Evolutionary conservation across 352 stramenopile genomes (phyloP).

Genomic region (Phytophthora cryptogea): DNA sequence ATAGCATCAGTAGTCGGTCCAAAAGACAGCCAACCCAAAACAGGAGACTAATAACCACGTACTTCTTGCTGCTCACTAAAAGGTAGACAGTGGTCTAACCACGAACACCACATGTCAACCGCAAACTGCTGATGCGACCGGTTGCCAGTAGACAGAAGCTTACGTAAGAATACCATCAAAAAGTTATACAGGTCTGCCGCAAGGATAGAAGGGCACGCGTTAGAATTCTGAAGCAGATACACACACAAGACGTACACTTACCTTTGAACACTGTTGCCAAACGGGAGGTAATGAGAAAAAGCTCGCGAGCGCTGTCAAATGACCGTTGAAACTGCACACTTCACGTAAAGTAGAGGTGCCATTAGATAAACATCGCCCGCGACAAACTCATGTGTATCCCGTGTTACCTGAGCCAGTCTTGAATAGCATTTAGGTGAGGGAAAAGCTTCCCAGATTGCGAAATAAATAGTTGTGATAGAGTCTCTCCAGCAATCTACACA

Average conservation of each 20-base stretch:
- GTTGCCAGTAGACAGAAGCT: constrained; percentile 65
- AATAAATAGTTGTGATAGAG: constrained; percentile 52
- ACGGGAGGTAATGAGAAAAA: constrained; percentile 54
- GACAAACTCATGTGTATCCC: neutral
- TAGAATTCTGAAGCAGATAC: constrained; percentile 2
- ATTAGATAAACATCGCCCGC: neutral
- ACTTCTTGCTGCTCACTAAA: constrained; percentile 75
- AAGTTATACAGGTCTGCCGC: constrained; percentile 74
- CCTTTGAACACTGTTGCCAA: constrained; percentile 52
- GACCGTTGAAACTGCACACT: constrained; percentile 56
- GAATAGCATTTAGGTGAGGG: constrained; percentile 54
- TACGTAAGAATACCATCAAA: constrained; percentile 81
- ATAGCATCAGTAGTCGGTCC: neutral
- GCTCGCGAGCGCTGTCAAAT: constrained; percentile 41
- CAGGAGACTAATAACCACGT: constrained; percentile 6
- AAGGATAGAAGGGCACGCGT: constrained; percentile 3
- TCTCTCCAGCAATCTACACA: constrained; percentile 30
- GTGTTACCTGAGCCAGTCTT: constrained; percentile 70
- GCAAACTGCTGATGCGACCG: constrained; percentile 55
- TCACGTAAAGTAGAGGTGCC: neutral
- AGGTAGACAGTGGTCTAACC: constrained; percentile 44
- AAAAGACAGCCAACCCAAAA: constrained; percentile 1
- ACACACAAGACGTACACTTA: constrained; percentile 6
- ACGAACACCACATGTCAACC: constrained; percentile 75
- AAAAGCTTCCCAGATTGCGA: constrained; percentile 41